Percentiles rank a stretch among this genome's conserved stretches.
Evolutionary conservation across 2,329 filamentous ascomycete species (phyloP).

Genomic region (Corinectria fuckeliana): DNA sequence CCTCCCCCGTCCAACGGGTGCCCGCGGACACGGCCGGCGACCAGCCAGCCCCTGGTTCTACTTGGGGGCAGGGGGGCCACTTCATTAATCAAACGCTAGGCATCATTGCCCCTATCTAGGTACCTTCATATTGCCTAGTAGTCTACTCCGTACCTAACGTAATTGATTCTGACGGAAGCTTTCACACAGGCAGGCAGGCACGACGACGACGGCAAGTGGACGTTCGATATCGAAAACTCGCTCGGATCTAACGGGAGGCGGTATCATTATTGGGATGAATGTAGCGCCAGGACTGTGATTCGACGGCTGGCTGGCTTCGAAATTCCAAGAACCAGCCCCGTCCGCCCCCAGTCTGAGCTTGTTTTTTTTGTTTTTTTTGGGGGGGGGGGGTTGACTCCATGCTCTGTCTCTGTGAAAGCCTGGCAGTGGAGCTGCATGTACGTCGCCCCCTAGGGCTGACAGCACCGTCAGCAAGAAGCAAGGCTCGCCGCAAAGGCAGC

Average conservation of each 20-base stretch:
- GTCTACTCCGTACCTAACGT: too few relatives aligned
- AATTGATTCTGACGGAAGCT: not conserved
- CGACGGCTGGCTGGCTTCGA: not conserved
- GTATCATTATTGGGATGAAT: not conserved
- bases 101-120: not conserved
- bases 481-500: not conserved
- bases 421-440: not conserved
- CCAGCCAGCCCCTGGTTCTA: not conserved
- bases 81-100: slow-evolving; percentile 3
- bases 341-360: not conserved
- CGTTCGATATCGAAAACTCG: not conserved
- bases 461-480: not conserved
- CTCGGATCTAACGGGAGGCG: not conserved
- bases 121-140: too few relatives aligned
- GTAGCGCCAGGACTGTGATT: not conserved
- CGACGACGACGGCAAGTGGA: not conserved
- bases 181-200: not conserved
- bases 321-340: not conserved
- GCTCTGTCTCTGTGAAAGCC: not conserved
- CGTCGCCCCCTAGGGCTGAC: not conserved
- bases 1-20: not conserved
- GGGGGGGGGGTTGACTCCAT: too few relatives aligned
- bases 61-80: not conserved
- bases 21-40: not conserved
- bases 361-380: too few relatives aligned